Evolutionary conservation across 2,329 filamentous ascomycete genomes (phyloP).

Genomic region (Trichoderma endophyticum): DNA sequence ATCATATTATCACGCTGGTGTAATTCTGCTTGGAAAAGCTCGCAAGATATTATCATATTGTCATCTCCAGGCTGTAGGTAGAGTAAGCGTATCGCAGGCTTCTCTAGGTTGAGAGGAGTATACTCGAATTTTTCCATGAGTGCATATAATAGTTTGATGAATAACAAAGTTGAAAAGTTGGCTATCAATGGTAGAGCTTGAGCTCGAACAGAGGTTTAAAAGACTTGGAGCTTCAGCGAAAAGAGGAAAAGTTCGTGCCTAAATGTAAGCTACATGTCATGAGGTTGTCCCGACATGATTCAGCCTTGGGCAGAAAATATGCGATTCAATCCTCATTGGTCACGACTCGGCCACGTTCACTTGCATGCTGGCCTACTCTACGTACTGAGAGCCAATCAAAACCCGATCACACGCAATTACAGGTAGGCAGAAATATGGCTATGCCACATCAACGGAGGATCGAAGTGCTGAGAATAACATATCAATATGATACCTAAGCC

Average conservation of each 20-base stretch:
- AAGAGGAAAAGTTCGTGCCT: background rate
- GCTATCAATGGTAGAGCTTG: too few species aligned
- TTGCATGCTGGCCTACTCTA: background rate
- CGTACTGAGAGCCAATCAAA: background rate
- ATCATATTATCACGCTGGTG: background rate
- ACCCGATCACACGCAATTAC: too few species aligned
- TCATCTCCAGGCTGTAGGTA: background rate
- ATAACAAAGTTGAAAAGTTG: background rate
- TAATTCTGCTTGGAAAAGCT: background rate
- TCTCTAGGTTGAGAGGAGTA: background rate
- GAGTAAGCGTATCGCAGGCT: background rate
- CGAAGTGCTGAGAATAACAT: background rate
- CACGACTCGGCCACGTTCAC: background rate
- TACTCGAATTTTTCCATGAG: background rate
- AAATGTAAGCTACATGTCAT: too few species aligned
- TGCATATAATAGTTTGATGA: background rate
- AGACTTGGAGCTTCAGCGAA: too few species aligned
- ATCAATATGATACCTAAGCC: background rate
- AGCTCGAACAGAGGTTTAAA: background rate
- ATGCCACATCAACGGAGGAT: background rate
- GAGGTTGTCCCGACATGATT: too few species aligned
- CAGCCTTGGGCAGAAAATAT: background rate
- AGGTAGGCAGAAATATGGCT: background rate
- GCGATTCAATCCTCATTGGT: background rate
- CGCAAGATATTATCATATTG: background rate